Percentiles rank a stretch among this genome's conserved stretches.
phyloP scores from a whole-genome alignment of 2,329 filamentous ascomycete species.

The Scortechinia acanthostroma region DNA sequence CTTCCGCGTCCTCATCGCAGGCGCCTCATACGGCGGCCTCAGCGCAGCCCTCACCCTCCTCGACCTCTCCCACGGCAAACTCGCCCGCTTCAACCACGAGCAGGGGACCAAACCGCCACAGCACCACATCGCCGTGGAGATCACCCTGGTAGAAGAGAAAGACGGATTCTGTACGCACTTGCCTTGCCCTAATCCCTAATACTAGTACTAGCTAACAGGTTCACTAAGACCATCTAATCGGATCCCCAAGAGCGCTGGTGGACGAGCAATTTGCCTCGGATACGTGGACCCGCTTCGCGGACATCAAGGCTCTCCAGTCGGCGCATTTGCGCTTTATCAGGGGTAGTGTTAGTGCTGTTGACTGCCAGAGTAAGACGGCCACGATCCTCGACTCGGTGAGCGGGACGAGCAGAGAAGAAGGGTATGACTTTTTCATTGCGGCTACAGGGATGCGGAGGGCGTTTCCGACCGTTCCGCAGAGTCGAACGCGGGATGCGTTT shows the following conservation, averaged over 20 bases:
- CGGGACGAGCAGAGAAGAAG: constrained; percentile 27
- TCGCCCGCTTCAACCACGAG: constrained; percentile 30
- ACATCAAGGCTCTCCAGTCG: constrained; percentile 59
- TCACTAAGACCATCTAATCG: constrained; percentile 64
- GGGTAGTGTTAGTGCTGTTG: constrained; percentile 53
- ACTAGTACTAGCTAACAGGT: not conserved
- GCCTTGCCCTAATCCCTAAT: constrained; percentile 5
- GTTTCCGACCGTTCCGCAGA: constrained; percentile 69
- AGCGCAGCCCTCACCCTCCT: constrained; percentile 60
- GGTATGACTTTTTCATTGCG: constrained; percentile 72
- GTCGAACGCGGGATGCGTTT: constrained; percentile 52
- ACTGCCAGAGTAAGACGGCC: constrained; percentile 51
- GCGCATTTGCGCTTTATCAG: constrained; percentile 58
- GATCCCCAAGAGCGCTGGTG: constrained; percentile 66
- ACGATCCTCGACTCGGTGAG: constrained; percentile 40
- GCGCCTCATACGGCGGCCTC: constrained; percentile 69
- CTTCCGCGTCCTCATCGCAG: constrained; percentile 57
- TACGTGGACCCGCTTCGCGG: constrained; percentile 63
- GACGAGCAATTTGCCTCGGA: constrained; percentile 55
- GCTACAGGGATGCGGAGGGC: constrained; percentile 63
- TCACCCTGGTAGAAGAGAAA: constrained; percentile 72
- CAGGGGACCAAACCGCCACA: constrained; percentile 28
- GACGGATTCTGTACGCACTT: constrained; percentile 69
- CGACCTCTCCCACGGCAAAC: constrained; percentile 51
- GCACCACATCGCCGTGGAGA: constrained; percentile 48